Evolutionary conservation across 2,329 filamentous ascomycete genomes (phyloP).

Genomic region (Chaetomium olivaceum): DNA sequence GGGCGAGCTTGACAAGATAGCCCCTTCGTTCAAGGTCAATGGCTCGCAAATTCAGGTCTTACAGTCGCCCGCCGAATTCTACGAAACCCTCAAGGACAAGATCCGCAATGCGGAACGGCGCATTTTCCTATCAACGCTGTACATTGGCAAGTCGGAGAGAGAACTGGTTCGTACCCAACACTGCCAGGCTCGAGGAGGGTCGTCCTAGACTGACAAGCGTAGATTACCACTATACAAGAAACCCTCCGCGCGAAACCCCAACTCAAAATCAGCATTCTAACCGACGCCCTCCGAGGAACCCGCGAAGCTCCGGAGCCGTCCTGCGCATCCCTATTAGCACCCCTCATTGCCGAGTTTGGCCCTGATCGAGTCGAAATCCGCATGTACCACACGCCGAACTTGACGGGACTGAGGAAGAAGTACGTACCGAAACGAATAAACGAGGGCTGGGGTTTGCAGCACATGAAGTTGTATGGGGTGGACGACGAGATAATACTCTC

Average conservation of each 20-base stretch:
- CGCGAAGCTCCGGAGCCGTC: constrained; percentile 84
- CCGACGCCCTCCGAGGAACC: constrained; percentile 87
- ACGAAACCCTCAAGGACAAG: constrained; percentile 84
- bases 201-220: constrained; percentile 7
- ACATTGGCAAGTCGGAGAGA: constrained; percentile 90
- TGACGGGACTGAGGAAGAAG: constrained; percentile 83
- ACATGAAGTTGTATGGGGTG: constrained; percentile 97
- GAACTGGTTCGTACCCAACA: constrained; percentile 62
- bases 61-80: constrained; percentile 82
- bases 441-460: constrained; percentile 96
- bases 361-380: constrained; percentile 82
- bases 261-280: constrained; percentile 83
- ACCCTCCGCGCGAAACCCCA: constrained; percentile 73
- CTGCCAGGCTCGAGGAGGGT: no score
- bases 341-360: constrained; percentile 83
- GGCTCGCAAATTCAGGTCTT: constrained; percentile 80
- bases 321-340: constrained; percentile 82
- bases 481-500: constrained; percentile 96
- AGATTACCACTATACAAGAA: constrained; percentile 75
- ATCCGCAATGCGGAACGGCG: constrained; percentile 76
- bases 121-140: constrained; percentile 93
- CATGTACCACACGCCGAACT: constrained; percentile 97
- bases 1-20: constrained; percentile 79
- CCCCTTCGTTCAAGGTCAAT: constrained; percentile 84
- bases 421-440: constrained; percentile 88